Evolutionary conservation across 345 rosid genomes (phyloP), one percentile per base, ranked within the genome.

Genomic region (Zanthoxylum bungeanum): DNA sequence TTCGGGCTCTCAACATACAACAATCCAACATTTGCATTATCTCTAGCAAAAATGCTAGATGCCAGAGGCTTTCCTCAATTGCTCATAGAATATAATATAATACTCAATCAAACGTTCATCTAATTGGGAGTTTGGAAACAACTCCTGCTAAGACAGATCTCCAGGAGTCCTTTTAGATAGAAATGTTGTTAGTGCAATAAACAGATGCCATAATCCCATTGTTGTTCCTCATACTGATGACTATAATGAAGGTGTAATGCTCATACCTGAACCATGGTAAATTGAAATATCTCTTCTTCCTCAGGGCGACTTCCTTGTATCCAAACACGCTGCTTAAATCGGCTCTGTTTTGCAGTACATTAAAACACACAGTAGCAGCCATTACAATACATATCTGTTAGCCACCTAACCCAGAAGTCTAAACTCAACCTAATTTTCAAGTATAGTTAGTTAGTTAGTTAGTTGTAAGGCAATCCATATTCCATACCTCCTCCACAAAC

Each of bases 311-410:
- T 85, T 77, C 98, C 98, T 64, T 74, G 86, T 59, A 92, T 75
- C 98, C 98, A 94, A 71, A 94, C 77, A 72, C 97, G 85, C 78
- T 94, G 98, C 81, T 89, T 94, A 76, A 85, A 92, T 60, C 85
- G 89, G 71, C 86, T 85, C 97, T 94, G 77, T 46, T 64, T 42
- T n/a, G 69, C 60, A 42, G 66, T 44, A 8, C 16, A 51, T 27
- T n/a, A n/a, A 27, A 50, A 42, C 53, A 37, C n/a, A 66, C 33
- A 4, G 36, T 16, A 50, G 24, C 30, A 30, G 59, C n/a, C 4
- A 9, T 64, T 42, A 64, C 22, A 27, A 17, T 17, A 33, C n/a
- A 39, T 19, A 55, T 34, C 34, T 7, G 14, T 42, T 46, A 51
- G 46, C 42, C 58, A 21, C 10, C 10, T 34, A 37, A 61, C 30